Evolutionary conservation across 495 filamentous ascomycete species (phyloP).

Genomic region (Penicillium subrubescens): DNA sequence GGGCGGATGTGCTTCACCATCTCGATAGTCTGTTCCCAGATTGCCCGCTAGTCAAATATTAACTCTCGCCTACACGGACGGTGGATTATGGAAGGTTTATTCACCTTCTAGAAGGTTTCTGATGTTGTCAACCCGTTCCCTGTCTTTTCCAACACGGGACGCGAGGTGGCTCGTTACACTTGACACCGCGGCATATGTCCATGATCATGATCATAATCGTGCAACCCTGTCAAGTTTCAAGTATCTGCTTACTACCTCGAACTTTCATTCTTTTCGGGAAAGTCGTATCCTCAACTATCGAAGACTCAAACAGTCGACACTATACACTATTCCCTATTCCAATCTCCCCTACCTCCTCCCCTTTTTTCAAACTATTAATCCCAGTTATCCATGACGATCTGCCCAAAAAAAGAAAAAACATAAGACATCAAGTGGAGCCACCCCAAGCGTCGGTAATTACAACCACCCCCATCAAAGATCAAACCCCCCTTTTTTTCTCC

Average conservation of each 20-base stretch:
- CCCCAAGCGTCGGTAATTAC: constrained; percentile 29
- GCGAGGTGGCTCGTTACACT: constrained; percentile 9
- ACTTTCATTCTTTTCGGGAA: neutral
- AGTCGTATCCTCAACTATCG: neutral
- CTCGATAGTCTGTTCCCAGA: constrained; percentile 24
- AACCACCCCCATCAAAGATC: constrained; percentile 8
- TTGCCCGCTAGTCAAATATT: neutral
- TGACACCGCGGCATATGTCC: neutral
- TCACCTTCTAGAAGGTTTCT: constrained; percentile 33
- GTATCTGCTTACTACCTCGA: neutral
- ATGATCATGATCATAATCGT: constrained; percentile 10
- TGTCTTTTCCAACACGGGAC: constrained; percentile 10
- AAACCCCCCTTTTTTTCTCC: constrained; percentile 18
- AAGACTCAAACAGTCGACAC: neutral
- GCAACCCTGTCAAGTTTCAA: constrained; percentile 6
- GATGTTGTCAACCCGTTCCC: neutral
- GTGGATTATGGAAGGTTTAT: constrained; percentile 20
- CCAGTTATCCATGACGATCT: neutral
- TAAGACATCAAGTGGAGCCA: constrained; percentile 7
- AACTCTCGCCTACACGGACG: neutral
- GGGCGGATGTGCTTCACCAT: constrained; percentile 18
- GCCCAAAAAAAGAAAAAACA: neutral
- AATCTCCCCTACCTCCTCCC: neutral
- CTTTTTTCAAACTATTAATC: neutral
- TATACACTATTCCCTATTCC: neutral